A percentile compares a stretch with the other conserved stretches of the same genome.
These are phyloP conservation scores for Candida neerlandica DNA, from an alignment of 1,139 yeast genomes.

Conservation along the genomic window DNA sequence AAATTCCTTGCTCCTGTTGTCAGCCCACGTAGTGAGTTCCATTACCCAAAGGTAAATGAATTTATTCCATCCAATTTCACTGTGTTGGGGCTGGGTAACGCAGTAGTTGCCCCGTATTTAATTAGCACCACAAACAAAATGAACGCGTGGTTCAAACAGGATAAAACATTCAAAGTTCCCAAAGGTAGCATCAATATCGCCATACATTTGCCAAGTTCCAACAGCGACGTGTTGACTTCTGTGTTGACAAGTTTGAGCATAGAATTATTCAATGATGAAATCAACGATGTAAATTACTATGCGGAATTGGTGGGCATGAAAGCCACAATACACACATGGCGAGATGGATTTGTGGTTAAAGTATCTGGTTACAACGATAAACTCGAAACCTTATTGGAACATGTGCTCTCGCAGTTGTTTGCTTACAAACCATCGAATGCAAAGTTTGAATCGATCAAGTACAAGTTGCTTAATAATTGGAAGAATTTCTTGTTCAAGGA, in stretches of 20 bases:
- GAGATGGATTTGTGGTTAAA: conserved; percentile 71
- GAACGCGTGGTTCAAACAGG: conserved; percentile 85
- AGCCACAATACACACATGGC: conserved; percentile 57
- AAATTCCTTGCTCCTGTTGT: conserved; percentile 30
- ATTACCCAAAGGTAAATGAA: conserved; percentile 70
- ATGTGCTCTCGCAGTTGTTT: conserved; percentile 55
- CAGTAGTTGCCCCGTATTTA: conserved; percentile 41
- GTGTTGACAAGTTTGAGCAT: conserved; percentile 63
- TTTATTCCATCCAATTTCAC: conserved; percentile 80
- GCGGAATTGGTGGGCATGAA: conserved; percentile 82
- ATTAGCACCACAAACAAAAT: conserved; percentile 34
- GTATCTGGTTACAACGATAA: conserved; percentile 86
- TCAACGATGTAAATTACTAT: conserved; percentile 78
- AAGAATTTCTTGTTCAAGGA: conserved; percentile 72
- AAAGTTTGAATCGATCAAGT: conserved; percentile 69
- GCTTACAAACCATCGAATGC: conserved; percentile 54
- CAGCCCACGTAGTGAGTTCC: conserved; percentile 34
- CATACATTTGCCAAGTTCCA: conserved; percentile 67
- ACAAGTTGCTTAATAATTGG: conserved; percentile 60
- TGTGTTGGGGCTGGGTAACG: conserved; percentile 48
- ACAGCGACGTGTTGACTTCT: conserved; percentile 55
- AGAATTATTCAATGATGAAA: conserved; percentile 72
- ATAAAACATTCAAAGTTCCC: conserved; percentile 88
- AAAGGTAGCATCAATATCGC: conserved; percentile 71
- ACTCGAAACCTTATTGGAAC: conserved; percentile 59